Conservation (phyloP, 2,329 filamentous ascomycete species). For the Exophiala xenobiotica region DNA sequence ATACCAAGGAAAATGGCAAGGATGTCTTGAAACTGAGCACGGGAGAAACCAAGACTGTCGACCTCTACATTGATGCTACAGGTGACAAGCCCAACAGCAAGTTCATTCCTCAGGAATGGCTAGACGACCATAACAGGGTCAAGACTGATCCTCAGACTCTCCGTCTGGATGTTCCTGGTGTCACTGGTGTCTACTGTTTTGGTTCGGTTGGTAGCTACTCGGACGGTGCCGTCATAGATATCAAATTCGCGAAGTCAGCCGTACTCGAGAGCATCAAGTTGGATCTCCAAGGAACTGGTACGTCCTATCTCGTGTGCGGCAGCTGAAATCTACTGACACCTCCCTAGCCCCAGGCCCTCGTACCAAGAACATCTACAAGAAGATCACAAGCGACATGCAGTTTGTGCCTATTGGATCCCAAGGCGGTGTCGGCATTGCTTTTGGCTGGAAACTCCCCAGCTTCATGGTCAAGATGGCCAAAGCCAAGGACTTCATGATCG, state of each 20-base stretch:
- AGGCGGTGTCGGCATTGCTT: slow-evolving; percentile 39
- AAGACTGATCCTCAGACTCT: slow-evolving; percentile 42
- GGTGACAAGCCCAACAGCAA: slow-evolving; percentile 54
- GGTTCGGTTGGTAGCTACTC: slow-evolving; percentile 32
- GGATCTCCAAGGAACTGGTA: slow-evolving; percentile 30
- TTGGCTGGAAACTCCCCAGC: slow-evolving; percentile 40
- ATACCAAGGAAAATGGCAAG: slow-evolving; percentile 35
- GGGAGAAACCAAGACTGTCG: slow-evolving; percentile 48
- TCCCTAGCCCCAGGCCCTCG: slow-evolving; percentile 29
- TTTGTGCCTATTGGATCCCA: slow-evolving; percentile 41
- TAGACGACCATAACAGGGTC: slow-evolving; percentile 51
- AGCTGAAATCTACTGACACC: slow-evolving; percentile 12
- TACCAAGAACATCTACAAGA: slow-evolving; percentile 36
- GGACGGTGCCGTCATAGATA: slow-evolving; percentile 28
- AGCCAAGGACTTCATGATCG: slow-evolving; percentile 38
- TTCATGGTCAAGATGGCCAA: slow-evolving; percentile 41
- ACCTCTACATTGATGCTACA: slow-evolving; percentile 54
- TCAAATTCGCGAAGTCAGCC: slow-evolving; percentile 27
- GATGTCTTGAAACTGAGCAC: slow-evolving; percentile 47
- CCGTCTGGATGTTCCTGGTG: slow-evolving; percentile 28
- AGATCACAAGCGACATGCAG: slow-evolving; percentile 35
- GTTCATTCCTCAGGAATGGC: slow-evolving; percentile 50
- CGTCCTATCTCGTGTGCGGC: slow-evolving; percentile 1
- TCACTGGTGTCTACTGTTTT: slow-evolving; percentile 29
- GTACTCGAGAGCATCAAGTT: slow-evolving; percentile 27